Evolutionary conservation across 192 early-diverging fungal species (phyloP).

Genomic region (Rhizophagus prolifer): DNA sequence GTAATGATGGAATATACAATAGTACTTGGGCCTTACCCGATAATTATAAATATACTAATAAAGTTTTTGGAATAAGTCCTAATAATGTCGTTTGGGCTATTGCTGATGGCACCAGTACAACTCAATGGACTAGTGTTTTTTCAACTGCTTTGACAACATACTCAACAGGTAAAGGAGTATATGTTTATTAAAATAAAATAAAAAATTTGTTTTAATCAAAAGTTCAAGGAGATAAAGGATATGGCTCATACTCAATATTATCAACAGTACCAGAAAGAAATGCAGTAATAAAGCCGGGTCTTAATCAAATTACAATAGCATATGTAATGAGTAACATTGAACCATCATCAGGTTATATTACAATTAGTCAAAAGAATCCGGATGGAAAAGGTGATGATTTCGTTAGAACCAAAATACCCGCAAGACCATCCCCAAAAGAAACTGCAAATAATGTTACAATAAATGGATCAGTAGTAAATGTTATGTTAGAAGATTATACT

Average conservation of each 20-base stretch:
- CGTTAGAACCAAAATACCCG: background rate
- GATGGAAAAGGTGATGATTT: background rate
- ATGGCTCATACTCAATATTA: background rate
- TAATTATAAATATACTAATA: background rate
- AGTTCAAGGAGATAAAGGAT: background rate
- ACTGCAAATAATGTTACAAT: background rate
- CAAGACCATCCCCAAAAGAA: too few relatives aligned
- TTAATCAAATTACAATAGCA: background rate
- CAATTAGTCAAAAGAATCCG: background rate
- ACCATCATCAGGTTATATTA: background rate
- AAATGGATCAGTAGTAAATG: background rate
- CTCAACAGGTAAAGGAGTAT: background rate
- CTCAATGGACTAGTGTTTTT: background rate
- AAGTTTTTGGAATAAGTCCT: background rate
- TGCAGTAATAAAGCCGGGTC: background rate
- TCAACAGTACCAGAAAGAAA: background rate
- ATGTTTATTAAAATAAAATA: too few relatives aligned
- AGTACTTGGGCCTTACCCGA: background rate
- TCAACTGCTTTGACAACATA: background rate
- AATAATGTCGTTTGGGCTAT: background rate
- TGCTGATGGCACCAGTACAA: background rate
- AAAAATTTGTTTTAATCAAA: too few relatives aligned
- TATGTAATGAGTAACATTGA: background rate
- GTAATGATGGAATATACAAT: background rate
- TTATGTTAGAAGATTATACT: background rate